Evolutionary conservation across 768 basidiomycete species (phyloP).

Genomic region (Boletus sp.): DNA sequence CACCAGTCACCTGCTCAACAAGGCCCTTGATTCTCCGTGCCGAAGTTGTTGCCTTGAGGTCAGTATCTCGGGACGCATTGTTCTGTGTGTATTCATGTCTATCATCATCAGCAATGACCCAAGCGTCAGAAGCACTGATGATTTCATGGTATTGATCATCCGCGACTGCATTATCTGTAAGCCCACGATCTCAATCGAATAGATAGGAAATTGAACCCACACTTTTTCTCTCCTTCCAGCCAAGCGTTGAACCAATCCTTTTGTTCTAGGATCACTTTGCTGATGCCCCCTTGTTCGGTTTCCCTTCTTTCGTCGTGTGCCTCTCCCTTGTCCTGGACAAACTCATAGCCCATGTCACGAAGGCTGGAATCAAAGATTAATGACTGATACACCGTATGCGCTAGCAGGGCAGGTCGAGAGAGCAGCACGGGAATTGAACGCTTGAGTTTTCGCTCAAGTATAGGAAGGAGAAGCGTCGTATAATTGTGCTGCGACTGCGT

Average conservation of each 20-base stretch:
- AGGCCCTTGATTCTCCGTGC: conserved; percentile 80
- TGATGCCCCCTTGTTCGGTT: conserved; percentile 68
- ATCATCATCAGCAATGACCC: conserved; percentile 74
- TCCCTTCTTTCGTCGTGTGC: conserved; percentile 14
- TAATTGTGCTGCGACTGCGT: conserved; percentile 70
- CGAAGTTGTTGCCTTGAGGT: conserved; percentile 73
- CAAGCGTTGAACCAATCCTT: conserved; percentile 90
- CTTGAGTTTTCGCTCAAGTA: conserved; percentile 71
- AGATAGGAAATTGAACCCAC: conserved; percentile 43
- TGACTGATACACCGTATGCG: conserved; percentile 94
- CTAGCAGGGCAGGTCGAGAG: conserved; percentile 76
- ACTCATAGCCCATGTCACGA: conserved; percentile 66
- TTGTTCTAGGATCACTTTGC: conserved; percentile 76
- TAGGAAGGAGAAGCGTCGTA: conserved; percentile 68
- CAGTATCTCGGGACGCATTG: conserved; percentile 23
- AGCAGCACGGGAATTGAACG: conserved; percentile 73
- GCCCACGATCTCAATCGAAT: not conserved
- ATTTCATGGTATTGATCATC: conserved; percentile 85
- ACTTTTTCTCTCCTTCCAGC: conserved; percentile 85
- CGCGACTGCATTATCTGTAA: conserved; percentile 53
- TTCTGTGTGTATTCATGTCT: conserved; percentile 40
- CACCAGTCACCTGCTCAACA: conserved; percentile 90
- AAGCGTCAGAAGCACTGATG: conserved; percentile 78
- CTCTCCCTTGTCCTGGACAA: conserved; percentile 32
- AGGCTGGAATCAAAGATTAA: conserved; percentile 82